Evolutionary conservation across 2,329 filamentous ascomycete genomes (phyloP).

Genomic region (Metarhizium brunneum): DNA sequence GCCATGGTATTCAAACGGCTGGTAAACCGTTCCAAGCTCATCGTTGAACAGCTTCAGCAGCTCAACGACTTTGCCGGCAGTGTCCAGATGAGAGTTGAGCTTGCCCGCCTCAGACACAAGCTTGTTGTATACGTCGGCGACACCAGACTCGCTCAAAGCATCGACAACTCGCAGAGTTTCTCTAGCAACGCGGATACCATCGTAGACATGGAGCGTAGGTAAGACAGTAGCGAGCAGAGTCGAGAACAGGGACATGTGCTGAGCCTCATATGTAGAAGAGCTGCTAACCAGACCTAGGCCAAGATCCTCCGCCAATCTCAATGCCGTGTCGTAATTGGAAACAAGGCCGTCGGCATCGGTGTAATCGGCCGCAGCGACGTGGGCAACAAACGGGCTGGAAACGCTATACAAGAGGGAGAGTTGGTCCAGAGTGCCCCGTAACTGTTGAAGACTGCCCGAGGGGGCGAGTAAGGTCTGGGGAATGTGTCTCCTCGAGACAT

Average conservation of each 20-base stretch:
- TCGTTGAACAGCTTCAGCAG: constrained; percentile 71
- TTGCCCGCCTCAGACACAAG: constrained; percentile 53
- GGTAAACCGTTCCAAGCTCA: constrained; percentile 88
- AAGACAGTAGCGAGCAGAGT: constrained; percentile 70
- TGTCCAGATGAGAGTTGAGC: constrained; percentile 60
- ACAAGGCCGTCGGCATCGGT: constrained; percentile 60
- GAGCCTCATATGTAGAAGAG: constrained; percentile 78
- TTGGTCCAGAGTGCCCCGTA: constrained; percentile 82
- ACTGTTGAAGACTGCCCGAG: constrained; percentile 68
- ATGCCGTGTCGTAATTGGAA: constrained; percentile 74
- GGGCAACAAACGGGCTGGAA: constrained; percentile 85
- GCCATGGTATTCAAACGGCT: constrained; percentile 88
- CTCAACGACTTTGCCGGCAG: constrained; percentile 61
- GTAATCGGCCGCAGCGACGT: constrained; percentile 88
- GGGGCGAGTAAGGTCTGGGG: constrained; percentile 87
- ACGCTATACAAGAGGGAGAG: constrained; percentile 85
- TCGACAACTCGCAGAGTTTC: constrained; percentile 79
- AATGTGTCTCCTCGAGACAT: constrained; percentile 80
- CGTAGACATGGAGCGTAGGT: constrained; percentile 82
- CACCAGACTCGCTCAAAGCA: constrained; percentile 61
- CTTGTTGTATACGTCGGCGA: constrained; percentile 60
- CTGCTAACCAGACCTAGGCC: constrained; percentile 81
- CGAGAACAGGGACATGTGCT: constrained; percentile 90
- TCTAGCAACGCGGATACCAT: constrained; percentile 72
- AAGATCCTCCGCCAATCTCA: constrained; percentile 79